phyloP scores from a whole-genome alignment of 139 green algal species.

The Chlorella vulgaris region DNA sequence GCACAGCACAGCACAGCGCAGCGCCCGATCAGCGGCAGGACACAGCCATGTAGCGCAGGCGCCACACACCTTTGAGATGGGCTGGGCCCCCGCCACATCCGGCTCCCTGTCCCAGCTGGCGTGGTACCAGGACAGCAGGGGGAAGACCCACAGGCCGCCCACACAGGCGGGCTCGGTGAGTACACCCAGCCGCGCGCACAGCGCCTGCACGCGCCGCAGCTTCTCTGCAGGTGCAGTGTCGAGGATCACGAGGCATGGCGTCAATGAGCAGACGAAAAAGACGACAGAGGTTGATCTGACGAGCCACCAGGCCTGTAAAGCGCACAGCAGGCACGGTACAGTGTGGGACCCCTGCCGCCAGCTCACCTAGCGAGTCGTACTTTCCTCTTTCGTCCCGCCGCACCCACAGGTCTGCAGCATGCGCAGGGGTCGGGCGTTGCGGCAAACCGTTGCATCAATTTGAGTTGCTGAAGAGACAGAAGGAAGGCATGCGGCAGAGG shows the following conservation, averaged over 20 bases:
- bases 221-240: conserved; percentile 44
- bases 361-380: conserved; percentile 44
- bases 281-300: too few relatives aligned
- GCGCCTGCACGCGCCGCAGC: conserved; percentile 51
- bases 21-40: too few relatives aligned
- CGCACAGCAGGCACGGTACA: neutral
- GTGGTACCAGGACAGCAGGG: conserved; percentile 58
- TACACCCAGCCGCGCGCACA: conserved; percentile 64
- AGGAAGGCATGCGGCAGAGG: neutral
- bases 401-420: conserved; percentile 66
- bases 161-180: conserved; percentile 50
- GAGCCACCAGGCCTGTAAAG: too few relatives aligned
- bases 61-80: conserved; percentile 53
- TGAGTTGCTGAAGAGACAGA: too few relatives aligned
- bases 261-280: neutral
- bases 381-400: conserved; percentile 27
- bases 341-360: neutral
- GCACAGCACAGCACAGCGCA: too few relatives aligned
- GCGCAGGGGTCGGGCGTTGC: neutral
- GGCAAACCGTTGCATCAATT: neutral
- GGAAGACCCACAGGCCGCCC: conserved; percentile 58
- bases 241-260: neutral
- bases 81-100: conserved; percentile 45
- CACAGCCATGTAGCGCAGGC: too few relatives aligned
- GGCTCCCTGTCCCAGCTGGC: conserved; percentile 55